A percentile compares a stretch with the other conserved stretches of the same genome.
phyloP scores from a whole-genome alignment of 495 filamentous ascomycete species.

The Usnea hakonensis region DNA sequence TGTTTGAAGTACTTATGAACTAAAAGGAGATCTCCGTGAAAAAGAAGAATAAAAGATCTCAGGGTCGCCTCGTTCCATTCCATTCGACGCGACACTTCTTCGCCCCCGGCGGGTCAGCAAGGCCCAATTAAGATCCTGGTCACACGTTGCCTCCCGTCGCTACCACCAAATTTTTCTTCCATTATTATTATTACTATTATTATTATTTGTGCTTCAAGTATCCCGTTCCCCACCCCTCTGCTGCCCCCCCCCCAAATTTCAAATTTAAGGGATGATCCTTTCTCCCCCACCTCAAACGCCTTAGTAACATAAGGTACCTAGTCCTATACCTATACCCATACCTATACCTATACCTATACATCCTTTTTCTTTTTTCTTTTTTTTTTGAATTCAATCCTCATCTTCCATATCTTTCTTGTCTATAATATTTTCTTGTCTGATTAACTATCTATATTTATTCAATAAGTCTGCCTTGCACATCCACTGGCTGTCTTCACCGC shows the following conservation, averaged over 20 bases:
- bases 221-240: conserved; percentile 13
- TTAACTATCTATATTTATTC: neutral
- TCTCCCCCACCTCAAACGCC: conserved; percentile 12
- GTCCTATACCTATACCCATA: too few relatives aligned
- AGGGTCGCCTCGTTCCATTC: conserved; percentile 6
- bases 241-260: conserved; percentile 4
- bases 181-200: too few relatives aligned
- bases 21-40: too few relatives aligned
- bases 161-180: too few relatives aligned
- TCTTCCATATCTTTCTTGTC: neutral
- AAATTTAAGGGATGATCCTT: conserved; percentile 19
- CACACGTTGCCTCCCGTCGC: conserved; percentile 14
- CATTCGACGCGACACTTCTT: conserved; percentile 13
- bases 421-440: neutral
- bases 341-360: too few relatives aligned
- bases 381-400: neutral
- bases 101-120: conserved; percentile 8
- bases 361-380: neutral
- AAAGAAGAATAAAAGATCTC: conserved; percentile 1
- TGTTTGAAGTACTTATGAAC: too few relatives aligned
- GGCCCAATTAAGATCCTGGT: conserved; percentile 16
- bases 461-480: conserved; percentile 4
- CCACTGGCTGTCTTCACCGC: conserved; percentile 4
- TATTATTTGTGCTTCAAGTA: conserved; percentile 16
- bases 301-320: neutral